Evolutionary conservation across 768 basidiomycete species (phyloP).

Genomic region (Termitomyces sp.): DNA sequence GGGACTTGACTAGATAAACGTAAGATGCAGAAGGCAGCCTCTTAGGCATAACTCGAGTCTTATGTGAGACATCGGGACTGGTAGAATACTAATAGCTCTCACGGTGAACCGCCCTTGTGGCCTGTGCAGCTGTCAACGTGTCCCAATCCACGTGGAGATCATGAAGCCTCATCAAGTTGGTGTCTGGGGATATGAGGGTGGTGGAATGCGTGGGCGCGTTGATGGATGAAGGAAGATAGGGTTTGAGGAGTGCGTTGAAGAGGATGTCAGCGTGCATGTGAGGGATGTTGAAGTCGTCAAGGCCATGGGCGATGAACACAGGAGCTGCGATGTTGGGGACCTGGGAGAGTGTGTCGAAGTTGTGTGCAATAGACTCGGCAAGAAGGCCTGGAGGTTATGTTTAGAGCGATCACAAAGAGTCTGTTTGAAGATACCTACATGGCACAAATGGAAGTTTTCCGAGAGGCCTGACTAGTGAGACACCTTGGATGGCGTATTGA

Average conservation of each 20-base stretch:
- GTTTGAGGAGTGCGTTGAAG: constrained; percentile 64
- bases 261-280: constrained; percentile 65
- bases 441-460: constrained; percentile 58
- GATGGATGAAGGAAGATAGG: constrained; percentile 41
- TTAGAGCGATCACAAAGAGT: not conserved
- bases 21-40: constrained; percentile 23
- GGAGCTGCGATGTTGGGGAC: constrained; percentile 63
- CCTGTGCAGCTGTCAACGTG: constrained; percentile 35
- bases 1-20: constrained; percentile 41
- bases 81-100: no score
- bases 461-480: constrained; percentile 75
- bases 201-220: constrained; percentile 25
- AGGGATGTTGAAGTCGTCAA: constrained; percentile 74
- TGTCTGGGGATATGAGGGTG: constrained; percentile 22
- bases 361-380: constrained; percentile 51
- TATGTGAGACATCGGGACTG: not conserved
- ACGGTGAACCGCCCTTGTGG: constrained; percentile 35
- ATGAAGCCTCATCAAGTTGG: constrained; percentile 22
- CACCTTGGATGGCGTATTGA: constrained; percentile 61
- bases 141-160: constrained; percentile 35
- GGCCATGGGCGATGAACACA: constrained; percentile 71
- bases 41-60: not conserved
- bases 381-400: constrained; percentile 41
- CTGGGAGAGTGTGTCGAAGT: constrained; percentile 61
- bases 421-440: constrained; percentile 42